phyloP scores from a whole-genome alignment of 768 basidiomycete genomes.

The Trichaptum fuscoviolaceum region DNA sequence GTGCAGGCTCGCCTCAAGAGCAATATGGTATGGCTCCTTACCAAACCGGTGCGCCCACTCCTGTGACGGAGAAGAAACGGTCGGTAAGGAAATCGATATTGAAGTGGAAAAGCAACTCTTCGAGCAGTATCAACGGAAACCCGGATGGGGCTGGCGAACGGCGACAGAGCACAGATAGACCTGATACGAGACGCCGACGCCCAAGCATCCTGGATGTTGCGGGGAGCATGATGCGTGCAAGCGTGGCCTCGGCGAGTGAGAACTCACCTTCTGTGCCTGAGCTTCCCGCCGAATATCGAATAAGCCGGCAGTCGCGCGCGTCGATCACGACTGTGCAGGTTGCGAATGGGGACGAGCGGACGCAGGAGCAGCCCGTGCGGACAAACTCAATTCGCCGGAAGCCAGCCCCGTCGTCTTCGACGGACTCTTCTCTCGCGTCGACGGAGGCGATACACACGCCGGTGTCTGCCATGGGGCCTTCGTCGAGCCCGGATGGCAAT shows the following conservation, averaged over 20 bases:
- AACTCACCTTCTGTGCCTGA: constrained; percentile 54
- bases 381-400: background rate
- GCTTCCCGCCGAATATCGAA: constrained; percentile 16
- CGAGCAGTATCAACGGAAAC: constrained; percentile 13
- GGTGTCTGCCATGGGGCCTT: constrained; percentile 16
- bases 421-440: background rate
- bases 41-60: constrained; percentile 2
- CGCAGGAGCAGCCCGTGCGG: constrained; percentile 3
- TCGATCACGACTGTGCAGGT: constrained; percentile 4
- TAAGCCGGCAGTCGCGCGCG: background rate
- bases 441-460: constrained; percentile 6
- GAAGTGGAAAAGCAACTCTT: constrained; percentile 31
- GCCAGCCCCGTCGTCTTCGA: background rate
- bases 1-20: constrained; percentile 11
- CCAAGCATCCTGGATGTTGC: constrained; percentile 44
- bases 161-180: constrained; percentile 36
- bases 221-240: constrained; percentile 20
- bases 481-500: constrained; percentile 21
- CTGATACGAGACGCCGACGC: constrained; percentile 32
- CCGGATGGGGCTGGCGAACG: constrained; percentile 26
- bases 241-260: constrained; percentile 22
- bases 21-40: background rate
- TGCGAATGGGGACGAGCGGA: background rate
- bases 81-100: constrained; percentile 63
- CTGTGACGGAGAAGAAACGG: constrained; percentile 25